A percentile compares a stretch with the other conserved stretches of the same genome.
phyloP scores from a whole-genome alignment of 495 filamentous ascomycete genomes.

The Neurospora sp. region DNA sequence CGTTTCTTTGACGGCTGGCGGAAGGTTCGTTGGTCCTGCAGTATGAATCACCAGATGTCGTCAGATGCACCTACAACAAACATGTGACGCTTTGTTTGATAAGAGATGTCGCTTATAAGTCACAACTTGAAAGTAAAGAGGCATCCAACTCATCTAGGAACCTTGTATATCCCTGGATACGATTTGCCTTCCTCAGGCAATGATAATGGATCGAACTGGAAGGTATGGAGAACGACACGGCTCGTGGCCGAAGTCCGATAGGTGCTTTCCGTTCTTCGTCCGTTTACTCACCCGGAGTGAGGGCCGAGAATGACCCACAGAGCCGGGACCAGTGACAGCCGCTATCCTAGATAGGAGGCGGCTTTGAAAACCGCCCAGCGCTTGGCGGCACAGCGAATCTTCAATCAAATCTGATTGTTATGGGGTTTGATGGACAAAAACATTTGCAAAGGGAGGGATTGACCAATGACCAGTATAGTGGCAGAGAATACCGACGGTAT shows the following conservation, averaged over 20 bases:
- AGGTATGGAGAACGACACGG: neutral
- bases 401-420: neutral
- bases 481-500: neutral
- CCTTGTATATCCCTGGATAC: neutral
- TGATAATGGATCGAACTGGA: neutral
- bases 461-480: neutral
- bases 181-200: neutral
- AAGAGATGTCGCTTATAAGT: neutral
- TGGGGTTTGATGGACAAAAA: neutral
- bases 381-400: neutral
- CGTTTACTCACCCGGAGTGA: neutral
- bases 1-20: neutral
- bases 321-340: neutral
- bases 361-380: neutral
- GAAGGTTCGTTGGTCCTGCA: neutral
- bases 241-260: neutral
- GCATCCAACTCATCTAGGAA: neutral
- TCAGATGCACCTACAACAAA: neutral
- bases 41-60: neutral
- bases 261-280: neutral
- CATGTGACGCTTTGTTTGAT: neutral
- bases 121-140: neutral
- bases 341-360: neutral
- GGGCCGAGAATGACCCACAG: neutral
- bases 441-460: neutral